phyloP scores from a whole-genome alignment of 768 basidiomycete species.

The Neoboletus subvelutipes region DNA sequence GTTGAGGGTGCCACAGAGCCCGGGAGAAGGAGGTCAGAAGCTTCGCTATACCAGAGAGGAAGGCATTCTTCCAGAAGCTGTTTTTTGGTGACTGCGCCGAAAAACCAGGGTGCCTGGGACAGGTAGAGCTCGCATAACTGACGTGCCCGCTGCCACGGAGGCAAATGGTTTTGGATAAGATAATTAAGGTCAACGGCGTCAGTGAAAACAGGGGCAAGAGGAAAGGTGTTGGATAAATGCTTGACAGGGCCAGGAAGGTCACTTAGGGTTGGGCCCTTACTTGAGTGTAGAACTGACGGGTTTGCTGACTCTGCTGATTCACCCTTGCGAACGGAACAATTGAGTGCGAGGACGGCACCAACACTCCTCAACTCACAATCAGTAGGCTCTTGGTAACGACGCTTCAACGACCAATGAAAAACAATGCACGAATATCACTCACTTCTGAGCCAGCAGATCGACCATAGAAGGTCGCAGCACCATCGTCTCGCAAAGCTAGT shows the following conservation, averaged over 20 bases:
- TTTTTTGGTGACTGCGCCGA: slow-evolving; percentile 61
- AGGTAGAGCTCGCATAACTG: slow-evolving; percentile 68
- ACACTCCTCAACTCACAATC: slow-evolving; percentile 42
- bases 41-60: slow-evolving; percentile 65
- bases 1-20: slow-evolving; percentile 27
- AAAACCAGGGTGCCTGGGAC: slow-evolving; percentile 80
- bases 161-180: slow-evolving; percentile 51
- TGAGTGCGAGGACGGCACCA: neutral
- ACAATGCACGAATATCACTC: slow-evolving; percentile 33
- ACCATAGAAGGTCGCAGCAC: slow-evolving; percentile 69
- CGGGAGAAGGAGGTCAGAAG: slow-evolving; percentile 28
- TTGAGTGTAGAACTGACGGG: neutral
- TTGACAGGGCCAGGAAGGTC: slow-evolving; percentile 27
- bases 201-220: slow-evolving; percentile 42
- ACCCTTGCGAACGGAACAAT: slow-evolving; percentile 18
- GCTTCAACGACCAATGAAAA: slow-evolving; percentile 5
- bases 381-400: slow-evolving; percentile 46
- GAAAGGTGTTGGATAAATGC: slow-evolving; percentile 45
- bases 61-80: slow-evolving; percentile 66
- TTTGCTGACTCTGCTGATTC: slow-evolving; percentile 15
- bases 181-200: slow-evolving; percentile 43
- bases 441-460: slow-evolving; percentile 75
- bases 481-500: slow-evolving; percentile 65
- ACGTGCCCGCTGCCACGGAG: slow-evolving; percentile 55
- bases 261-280: neutral